phyloP scores from a whole-genome alignment of 441 rosid species.

The Croton setiger region DNA sequence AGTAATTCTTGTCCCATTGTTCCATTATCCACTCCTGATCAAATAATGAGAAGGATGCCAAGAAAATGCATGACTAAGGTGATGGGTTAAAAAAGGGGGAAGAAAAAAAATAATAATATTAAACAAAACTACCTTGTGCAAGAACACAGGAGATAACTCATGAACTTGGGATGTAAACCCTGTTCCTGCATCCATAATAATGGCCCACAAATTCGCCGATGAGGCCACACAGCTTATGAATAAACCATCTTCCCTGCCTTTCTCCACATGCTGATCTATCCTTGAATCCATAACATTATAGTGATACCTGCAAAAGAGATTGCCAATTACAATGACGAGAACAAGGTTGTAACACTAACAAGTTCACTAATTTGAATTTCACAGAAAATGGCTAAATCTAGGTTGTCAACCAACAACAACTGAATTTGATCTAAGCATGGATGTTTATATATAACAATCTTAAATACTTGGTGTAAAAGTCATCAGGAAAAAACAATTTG shows the following conservation, averaged over 20 bases:
- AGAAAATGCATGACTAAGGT: neutral
- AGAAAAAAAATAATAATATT: slow-evolving; percentile 15
- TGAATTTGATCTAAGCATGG: neutral
- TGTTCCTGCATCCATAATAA: slow-evolving; percentile 60
- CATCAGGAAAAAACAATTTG: neutral
- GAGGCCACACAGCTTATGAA: slow-evolving; percentile 53
- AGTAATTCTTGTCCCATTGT: slow-evolving; percentile 61
- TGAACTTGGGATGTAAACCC: slow-evolving; percentile 53
- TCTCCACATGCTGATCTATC: slow-evolving; percentile 45
- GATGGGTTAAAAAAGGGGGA: neutral
- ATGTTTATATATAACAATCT: neutral
- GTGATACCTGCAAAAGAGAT: slow-evolving; percentile 39
- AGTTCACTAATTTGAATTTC: neutral
- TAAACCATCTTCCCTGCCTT: slow-evolving; percentile 53
- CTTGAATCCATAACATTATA: slow-evolving; percentile 49
- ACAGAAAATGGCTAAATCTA: neutral
- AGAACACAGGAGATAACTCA: slow-evolving; percentile 49
- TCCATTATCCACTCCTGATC: slow-evolving; percentile 91
- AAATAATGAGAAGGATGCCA: slow-evolving; percentile 15
- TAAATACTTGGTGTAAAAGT: neutral
- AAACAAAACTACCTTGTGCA: slow-evolving; percentile 41
- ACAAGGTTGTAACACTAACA: neutral
- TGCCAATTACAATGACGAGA: neutral
- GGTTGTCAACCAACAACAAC: neutral
- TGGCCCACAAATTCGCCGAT: slow-evolving; percentile 53